Evolutionary conservation across 2,329 filamentous ascomycete species (phyloP), one percentile per base, ranked within the genome.

Genomic region (Periconia sp.): DNA sequence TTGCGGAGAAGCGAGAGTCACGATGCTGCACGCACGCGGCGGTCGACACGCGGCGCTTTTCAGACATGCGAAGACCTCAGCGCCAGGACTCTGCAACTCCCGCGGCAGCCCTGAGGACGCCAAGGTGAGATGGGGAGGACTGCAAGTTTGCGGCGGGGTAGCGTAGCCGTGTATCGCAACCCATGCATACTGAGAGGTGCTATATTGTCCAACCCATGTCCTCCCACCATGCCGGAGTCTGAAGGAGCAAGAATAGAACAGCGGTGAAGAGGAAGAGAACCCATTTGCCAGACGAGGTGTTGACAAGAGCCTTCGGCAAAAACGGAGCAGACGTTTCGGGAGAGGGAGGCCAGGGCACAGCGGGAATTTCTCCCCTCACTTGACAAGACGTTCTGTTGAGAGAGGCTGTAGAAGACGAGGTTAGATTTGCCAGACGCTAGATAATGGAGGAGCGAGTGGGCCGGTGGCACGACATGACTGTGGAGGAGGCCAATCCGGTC

Each of bases 361-460:
- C 22, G 28, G 22, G 24, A 36, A 32, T 32, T 47, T 29, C 45
- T 43, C 57, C 55, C 57, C 54, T 60, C 59, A 57, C 46, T 50
- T 56, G 21, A 54, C 31, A 46, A 48, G 43, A 33, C 44, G 48
- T 28, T 48, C 48, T 56, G 46, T 56, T 59, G 56, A 50, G 48
- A 41, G 37, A 43, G 19, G 60, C 46, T 39, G 16, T 39, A 23
- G 17, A 36, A 39, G 41, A 48, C 17, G 15, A 42, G 33, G 35
- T 35, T 32, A 49, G 42, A 46, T 41, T 46, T 29, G 46, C 44
- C 44, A 43, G 44, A 43, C 63, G 62, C 64, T 67, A 67, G 65
- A 66, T 48, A 66, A 66, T 49, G 48, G 50, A 50, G 48, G 50
- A 54, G 53, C 40, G 52, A 63, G 56, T 50, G 59, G 56, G 54